A percentile compares a stretch with the other conserved stretches of the same genome.
Evolutionary conservation across 108 stramenopile species (phyloP).

Genomic region (Phaeodactylum tricornutum): DNA sequence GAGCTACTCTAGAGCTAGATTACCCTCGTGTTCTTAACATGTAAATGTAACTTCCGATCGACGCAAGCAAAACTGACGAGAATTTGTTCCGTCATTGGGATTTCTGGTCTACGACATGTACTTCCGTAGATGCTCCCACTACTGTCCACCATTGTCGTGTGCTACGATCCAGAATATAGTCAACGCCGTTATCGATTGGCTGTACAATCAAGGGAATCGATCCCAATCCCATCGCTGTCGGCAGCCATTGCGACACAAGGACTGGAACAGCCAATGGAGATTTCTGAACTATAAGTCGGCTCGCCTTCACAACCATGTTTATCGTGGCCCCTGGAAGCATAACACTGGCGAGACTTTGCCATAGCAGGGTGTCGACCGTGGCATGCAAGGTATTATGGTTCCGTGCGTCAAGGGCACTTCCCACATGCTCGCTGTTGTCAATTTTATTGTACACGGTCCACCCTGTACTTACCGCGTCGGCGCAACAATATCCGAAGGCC

Average conservation of each 20-base stretch:
- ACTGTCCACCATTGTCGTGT: constrained; percentile 26
- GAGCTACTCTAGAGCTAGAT: too few species aligned
- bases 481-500: constrained; percentile 72
- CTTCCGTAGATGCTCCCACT: not conserved
- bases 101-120: too few species aligned
- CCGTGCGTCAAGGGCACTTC: not conserved
- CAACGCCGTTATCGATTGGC: constrained; percentile 66
- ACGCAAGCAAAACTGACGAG: too few species aligned
- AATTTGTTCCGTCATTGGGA: too few species aligned
- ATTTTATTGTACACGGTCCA: constrained; percentile 37
- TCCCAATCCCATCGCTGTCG: constrained; percentile 50
- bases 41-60: too few species aligned
- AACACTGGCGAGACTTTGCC: constrained; percentile 61
- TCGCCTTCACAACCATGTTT: constrained; percentile 59
- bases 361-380: constrained; percentile 52
- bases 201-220: constrained; percentile 62
- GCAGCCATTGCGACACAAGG: constrained; percentile 47
- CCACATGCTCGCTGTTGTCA: constrained; percentile 1
- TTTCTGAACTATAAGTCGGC: constrained; percentile 43
- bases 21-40: too few species aligned
- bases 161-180: constrained; percentile 48
- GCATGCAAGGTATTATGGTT: constrained; percentile 10
- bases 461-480: constrained; percentile 56
- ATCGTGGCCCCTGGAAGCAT: constrained; percentile 66
- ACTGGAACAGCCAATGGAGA: constrained; percentile 37